Conservation (phyloP, 2,329 filamentous ascomycete species). For the Dactylella cylindrospora region DNA sequence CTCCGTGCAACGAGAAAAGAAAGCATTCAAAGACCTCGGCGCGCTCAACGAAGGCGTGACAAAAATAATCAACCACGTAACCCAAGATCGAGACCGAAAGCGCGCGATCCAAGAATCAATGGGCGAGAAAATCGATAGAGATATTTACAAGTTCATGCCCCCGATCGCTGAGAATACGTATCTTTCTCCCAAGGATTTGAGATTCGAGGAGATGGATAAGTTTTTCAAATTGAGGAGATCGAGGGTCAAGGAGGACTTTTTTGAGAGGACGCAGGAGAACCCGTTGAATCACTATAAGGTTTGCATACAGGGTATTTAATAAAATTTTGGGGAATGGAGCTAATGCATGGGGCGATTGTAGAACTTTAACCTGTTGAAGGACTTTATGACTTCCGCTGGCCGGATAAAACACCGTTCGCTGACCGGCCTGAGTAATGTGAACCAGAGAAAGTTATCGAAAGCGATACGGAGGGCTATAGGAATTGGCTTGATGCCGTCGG, state of each 20-base stretch:
- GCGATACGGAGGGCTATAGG: slow-evolving; percentile 86
- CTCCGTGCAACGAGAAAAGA: slow-evolving; percentile 10
- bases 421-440: slow-evolving; percentile 80
- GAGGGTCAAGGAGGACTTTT: slow-evolving; percentile 13
- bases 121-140: slow-evolving; percentile 15
- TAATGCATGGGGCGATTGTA: slow-evolving; percentile 52
- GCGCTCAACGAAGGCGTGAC: background rate
- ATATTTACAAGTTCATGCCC: slow-evolving; percentile 19
- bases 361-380: slow-evolving; percentile 91
- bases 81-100: slow-evolving; percentile 3
- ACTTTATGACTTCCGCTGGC: slow-evolving; percentile 82
- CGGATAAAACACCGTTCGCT: slow-evolving; percentile 74
- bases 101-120: slow-evolving; percentile 9
- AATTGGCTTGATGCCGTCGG: slow-evolving; percentile 85
- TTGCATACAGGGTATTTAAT: slow-evolving; percentile 27
- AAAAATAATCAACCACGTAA: slow-evolving; percentile 6
- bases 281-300: slow-evolving; percentile 88
- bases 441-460: slow-evolving; percentile 91
- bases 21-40: slow-evolving; percentile 11
- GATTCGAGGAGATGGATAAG: slow-evolving; percentile 67
- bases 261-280: slow-evolving; percentile 57
- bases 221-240: slow-evolving; percentile 70
- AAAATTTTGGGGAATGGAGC: slow-evolving; percentile 2
- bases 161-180: slow-evolving; percentile 6
- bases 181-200: slow-evolving; percentile 75